Base-by-base conservation (phyloP, 345 rosid species). In the Atalantia buxifolia region DNA sequence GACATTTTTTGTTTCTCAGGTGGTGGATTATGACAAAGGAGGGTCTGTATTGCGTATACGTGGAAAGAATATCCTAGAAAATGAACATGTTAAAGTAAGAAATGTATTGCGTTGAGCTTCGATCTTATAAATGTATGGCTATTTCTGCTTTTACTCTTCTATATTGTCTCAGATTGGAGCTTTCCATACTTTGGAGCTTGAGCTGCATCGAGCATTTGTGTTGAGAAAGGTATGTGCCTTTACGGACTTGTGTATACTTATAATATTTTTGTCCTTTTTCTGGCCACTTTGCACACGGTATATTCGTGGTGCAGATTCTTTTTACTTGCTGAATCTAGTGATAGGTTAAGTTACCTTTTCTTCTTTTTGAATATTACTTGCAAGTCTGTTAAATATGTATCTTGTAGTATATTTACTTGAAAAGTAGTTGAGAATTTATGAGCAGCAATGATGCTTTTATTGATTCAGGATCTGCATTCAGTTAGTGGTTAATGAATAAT, bases 141-240 rank as follows among this genome's bases (percentile, higher is more conserved):
- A 24, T 70, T 40, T 28, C 12, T 25, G 7, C 60, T 35, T 9
- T 3, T 21, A 7, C 77, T 71, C 57, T 67, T 78, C 36, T 40
- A 66, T 65, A 53, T 74, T 80, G 28, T 78, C 48, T 72, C 88
- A 95, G 99, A 92, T 95, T 69, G 99, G 99, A 71, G 96, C 95
- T 19, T 95, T 89, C 76, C 99, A 95, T 83, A 95, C 99, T 71
- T 79, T 95, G 76, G 97, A 93, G 78, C 78, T 95, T 60, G 98
- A 92, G 78, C 87, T 85, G 83, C 91, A 93, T 48, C 92, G 99
- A 48, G 88, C 96, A 60, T 95, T 93, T 87, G 97, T 92, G 8
- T 81, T 95, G 62, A 88, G 94, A 88, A 95, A 95, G 98, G 99
- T 93, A 81, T 21, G 63, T 10, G 48, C 4, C 73, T 38, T 66